phyloP scores from a whole-genome alignment of 257 asterid species.

The Capsicum rhomboideum region DNA sequence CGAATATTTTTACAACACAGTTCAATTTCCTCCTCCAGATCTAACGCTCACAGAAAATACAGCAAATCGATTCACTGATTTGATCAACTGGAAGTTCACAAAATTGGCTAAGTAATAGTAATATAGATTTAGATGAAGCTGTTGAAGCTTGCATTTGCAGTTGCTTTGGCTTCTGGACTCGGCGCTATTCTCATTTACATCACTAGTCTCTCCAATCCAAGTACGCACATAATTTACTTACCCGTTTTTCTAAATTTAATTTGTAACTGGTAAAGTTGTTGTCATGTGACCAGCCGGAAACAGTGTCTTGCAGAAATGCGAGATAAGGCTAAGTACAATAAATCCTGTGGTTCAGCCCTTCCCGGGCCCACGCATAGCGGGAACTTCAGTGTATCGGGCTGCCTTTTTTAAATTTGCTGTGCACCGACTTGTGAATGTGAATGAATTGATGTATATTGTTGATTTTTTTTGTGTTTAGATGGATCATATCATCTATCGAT shows the following conservation, averaged over 20 bases:
- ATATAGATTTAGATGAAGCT: conserved; percentile 44
- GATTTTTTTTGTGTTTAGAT: conserved; percentile 24
- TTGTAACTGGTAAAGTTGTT: too few relatives aligned
- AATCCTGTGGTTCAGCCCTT: too few relatives aligned
- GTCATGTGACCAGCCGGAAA: too few relatives aligned
- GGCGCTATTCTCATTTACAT: conserved; percentile 61
- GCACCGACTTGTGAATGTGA: background rate
- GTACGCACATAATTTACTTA: conserved; percentile 9
- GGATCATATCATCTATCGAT: conserved; percentile 31
- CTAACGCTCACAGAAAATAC: background rate
- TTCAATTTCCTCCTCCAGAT: background rate
- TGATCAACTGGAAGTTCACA: background rate
- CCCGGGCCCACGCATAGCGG: too few relatives aligned
- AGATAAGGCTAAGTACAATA: too few relatives aligned
- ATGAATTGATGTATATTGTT: background rate
- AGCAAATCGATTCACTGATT: background rate
- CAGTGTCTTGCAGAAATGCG: too few relatives aligned
- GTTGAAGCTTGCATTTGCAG: conserved; percentile 42
- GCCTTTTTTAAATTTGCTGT: background rate
- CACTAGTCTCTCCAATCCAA: conserved; percentile 43
- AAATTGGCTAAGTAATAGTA: background rate
- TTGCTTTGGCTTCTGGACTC: conserved; percentile 69
- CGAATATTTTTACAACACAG: background rate
- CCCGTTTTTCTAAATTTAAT: background rate
- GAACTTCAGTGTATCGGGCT: too few relatives aligned